Percentiles rank a stretch among this genome's conserved stretches.
Evolutionary conservation across 768 basidiomycete genomes (phyloP).

Genomic region (Tephrocybe sp.): DNA sequence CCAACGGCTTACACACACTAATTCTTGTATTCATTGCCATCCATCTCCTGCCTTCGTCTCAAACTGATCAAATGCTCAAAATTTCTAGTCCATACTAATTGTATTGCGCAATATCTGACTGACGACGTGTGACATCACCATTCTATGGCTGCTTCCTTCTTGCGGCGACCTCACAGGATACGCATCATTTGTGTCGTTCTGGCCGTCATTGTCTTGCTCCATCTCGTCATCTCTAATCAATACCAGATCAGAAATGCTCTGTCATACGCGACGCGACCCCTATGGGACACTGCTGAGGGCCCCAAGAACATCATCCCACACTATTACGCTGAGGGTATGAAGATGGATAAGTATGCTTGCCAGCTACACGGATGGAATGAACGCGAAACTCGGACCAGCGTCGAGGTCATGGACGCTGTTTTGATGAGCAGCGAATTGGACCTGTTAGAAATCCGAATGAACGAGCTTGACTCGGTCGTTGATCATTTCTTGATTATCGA

Average conservation of each 20-base stretch:
- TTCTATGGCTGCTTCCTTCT: constrained; percentile 20
- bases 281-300: constrained; percentile 57
- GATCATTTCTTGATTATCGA: constrained; percentile 64
- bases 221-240: constrained; percentile 38
- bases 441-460: constrained; percentile 59
- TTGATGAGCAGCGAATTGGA: constrained; percentile 67
- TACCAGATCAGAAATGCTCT: constrained; percentile 52
- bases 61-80: too few species aligned
- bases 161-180: constrained; percentile 28
- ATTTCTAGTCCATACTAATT: too few species aligned
- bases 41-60: too few species aligned
- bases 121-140: too few species aligned
- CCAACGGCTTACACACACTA: too few species aligned
- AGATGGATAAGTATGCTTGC: constrained; percentile 44
- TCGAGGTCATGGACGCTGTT: constrained; percentile 56
- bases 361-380: constrained; percentile 53
- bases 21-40: too few species aligned
- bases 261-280: constrained; percentile 56
- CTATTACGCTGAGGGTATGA: constrained; percentile 55
- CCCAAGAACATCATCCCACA: constrained; percentile 49
- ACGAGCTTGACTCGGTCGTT: constrained; percentile 58
- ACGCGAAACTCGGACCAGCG: constrained; percentile 29
- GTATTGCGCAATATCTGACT: too few species aligned
- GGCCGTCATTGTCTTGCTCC: constrained; percentile 30
- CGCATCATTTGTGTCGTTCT: constrained; percentile 34